phyloP scores from a whole-genome alignment of 2,329 filamentous ascomycete genomes.

The Botrytis hyacinthi region DNA sequence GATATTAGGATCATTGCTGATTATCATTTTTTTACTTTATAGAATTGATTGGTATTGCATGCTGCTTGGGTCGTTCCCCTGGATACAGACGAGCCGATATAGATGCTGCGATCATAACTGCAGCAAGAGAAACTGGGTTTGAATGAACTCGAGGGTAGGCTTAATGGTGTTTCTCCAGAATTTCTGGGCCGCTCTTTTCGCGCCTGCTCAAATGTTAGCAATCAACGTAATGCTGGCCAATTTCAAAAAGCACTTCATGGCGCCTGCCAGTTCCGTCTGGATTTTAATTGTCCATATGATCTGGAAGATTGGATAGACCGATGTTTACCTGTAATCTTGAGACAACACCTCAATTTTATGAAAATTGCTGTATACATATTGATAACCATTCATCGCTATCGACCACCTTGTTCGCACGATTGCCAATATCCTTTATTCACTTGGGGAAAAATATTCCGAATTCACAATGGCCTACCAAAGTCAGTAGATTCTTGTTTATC shows the following conservation, averaged over 20 bases:
- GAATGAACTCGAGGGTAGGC: neutral
- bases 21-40: neutral
- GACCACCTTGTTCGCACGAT: neutral
- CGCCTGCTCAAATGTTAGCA: neutral
- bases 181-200: neutral
- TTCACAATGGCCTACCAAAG: neutral
- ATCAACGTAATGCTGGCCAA: neutral
- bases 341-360: neutral
- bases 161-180: neutral
- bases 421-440: neutral
- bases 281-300: neutral
- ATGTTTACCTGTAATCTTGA: neutral
- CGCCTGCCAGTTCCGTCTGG: neutral
- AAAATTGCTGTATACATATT: neutral
- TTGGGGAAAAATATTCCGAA: neutral
- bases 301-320: neutral
- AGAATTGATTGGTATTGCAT: constrained; percentile 35
- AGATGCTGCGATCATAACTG: constrained; percentile 34
- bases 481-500: neutral
- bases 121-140: constrained; percentile 12
- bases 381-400: neutral
- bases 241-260: neutral
- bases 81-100: constrained; percentile 38
- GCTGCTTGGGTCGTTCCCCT: constrained; percentile 38
- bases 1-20: neutral